These are phyloP conservation scores for Leccinum pellstonianum DNA, from an alignment of 768 basidiomycete species.

Conservation along the genomic window DNA sequence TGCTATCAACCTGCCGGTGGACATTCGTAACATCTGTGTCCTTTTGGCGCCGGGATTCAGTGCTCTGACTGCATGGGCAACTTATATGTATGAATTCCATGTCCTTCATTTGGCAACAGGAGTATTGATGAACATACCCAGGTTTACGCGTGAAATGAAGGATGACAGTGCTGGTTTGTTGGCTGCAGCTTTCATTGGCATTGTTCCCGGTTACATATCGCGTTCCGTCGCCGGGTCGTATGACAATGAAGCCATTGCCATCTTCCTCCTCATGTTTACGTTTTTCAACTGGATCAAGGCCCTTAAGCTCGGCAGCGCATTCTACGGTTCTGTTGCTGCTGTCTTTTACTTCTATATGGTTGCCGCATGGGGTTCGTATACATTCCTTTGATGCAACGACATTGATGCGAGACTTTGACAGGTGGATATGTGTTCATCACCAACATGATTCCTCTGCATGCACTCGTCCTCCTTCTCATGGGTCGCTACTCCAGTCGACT, in stretches of 20 bases:
- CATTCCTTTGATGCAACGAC: not conserved
- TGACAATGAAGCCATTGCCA: constrained; percentile 99
- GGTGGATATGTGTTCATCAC: constrained; percentile 99
- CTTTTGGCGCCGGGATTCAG: constrained; percentile 96
- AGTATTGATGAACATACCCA: constrained; percentile 29
- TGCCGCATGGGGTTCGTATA: constrained; percentile 90
- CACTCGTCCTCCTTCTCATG: constrained; percentile 93
- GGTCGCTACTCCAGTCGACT: constrained; percentile 89
- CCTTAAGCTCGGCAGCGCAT: constrained; percentile 88
- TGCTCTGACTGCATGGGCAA: constrained; percentile 94
- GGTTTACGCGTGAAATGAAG: constrained; percentile 97
- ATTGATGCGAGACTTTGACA: constrained; percentile 30
- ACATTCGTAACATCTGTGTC: constrained; percentile 96
- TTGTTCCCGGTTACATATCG: constrained; percentile 97
- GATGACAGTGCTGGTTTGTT: constrained; percentile 94
- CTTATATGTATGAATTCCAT: constrained; percentile 72
- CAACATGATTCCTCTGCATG: constrained; percentile 98
- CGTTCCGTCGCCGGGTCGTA: constrained; percentile 99
- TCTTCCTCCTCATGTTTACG: constrained; percentile 99
- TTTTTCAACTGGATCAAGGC: constrained; percentile 98
- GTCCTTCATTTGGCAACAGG: not conserved
- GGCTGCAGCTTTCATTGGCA: constrained; percentile 97
- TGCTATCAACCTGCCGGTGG: constrained; percentile 88
- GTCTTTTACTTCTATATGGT: constrained; percentile 99
- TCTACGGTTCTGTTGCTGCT: constrained; percentile 87